Conservation (phyloP, 73 alveolate species). For the Symbiodinium natans region DNA sequence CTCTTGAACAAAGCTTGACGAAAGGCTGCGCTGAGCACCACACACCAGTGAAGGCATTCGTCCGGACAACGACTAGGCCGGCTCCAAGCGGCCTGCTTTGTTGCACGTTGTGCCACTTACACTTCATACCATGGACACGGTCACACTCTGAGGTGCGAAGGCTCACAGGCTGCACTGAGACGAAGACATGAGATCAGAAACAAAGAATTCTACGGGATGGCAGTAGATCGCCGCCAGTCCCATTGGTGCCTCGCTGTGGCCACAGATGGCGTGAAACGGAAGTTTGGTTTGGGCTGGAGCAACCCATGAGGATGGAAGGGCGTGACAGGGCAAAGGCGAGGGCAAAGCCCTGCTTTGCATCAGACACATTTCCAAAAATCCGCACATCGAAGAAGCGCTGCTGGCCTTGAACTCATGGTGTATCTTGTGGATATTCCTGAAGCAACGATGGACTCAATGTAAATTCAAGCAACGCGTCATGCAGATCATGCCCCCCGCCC, state of each 20-base stretch:
- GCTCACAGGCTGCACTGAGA: constrained; percentile 20
- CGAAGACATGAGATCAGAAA: constrained; percentile 31
- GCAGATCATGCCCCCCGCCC: background rate
- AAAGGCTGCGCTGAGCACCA: background rate
- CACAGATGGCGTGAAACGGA: background rate
- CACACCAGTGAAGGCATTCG: constrained; percentile 75
- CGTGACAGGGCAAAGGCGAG: no score
- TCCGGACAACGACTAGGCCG: constrained; percentile 58
- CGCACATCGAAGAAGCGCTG: no score
- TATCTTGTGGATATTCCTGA: constrained; percentile 69
- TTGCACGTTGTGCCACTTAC: background rate
- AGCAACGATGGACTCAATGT: background rate
- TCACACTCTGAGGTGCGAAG: no score
- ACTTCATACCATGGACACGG: background rate
- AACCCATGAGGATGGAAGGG: no score
- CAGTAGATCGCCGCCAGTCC: constrained; percentile 86
- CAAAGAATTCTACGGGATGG: constrained; percentile 75
- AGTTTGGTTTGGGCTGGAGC: background rate
- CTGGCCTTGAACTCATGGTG: constrained; percentile 87
- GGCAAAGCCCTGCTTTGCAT: no score
- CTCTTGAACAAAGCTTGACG: no score
- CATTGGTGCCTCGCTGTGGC: constrained; percentile 77
- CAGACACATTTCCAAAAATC: no score
- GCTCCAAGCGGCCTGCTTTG: constrained; percentile 90
- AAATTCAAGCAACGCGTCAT: background rate